Conservation (phyloP, 2,329 filamentous ascomycete genomes). For the Torrubiellomyces zombiae region DNA sequence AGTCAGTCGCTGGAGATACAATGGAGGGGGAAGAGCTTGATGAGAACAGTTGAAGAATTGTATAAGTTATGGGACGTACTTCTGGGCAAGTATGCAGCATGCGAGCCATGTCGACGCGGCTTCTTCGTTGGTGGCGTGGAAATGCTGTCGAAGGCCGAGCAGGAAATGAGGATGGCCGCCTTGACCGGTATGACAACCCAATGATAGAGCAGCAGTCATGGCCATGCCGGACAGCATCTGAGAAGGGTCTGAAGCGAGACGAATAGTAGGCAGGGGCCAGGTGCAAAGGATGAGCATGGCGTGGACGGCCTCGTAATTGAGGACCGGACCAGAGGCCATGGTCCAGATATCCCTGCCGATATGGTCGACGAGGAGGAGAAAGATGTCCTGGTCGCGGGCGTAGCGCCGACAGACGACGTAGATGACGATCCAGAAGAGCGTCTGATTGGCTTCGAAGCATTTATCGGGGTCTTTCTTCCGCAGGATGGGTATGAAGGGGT, state of each 20-base stretch:
- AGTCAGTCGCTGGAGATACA: slow-evolving; percentile 5
- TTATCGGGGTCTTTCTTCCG: slow-evolving; percentile 31
- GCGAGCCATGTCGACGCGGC: slow-evolving; percentile 36
- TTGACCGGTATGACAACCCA: slow-evolving; percentile 35
- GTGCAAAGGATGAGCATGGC: slow-evolving; percentile 32
- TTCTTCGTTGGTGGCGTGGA: slow-evolving; percentile 31
- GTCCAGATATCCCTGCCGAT: slow-evolving; percentile 28
- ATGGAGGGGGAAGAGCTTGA: not conserved
- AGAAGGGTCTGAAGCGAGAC: slow-evolving; percentile 34
- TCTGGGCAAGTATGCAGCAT: slow-evolving; percentile 34
- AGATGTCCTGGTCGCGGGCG: slow-evolving; percentile 22
- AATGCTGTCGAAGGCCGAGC: slow-evolving; percentile 24
- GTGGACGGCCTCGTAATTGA: slow-evolving; percentile 32
- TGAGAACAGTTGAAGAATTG: not conserved
- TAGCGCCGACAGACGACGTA: slow-evolving; percentile 33
- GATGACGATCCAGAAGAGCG: slow-evolving; percentile 39
- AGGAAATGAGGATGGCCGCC: slow-evolving; percentile 32
- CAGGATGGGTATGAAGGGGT: slow-evolving; percentile 35
- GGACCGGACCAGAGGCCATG: slow-evolving; percentile 22
- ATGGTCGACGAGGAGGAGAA: slow-evolving; percentile 28
- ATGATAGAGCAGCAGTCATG: slow-evolving; percentile 28
- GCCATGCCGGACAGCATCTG: slow-evolving; percentile 28
- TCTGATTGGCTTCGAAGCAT: slow-evolving; percentile 27
- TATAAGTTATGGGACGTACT: too few relatives aligned
- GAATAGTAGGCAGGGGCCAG: slow-evolving; percentile 33